Conservation (phyloP, 257 asterid genomes). For the Lantana camara region DNA sequence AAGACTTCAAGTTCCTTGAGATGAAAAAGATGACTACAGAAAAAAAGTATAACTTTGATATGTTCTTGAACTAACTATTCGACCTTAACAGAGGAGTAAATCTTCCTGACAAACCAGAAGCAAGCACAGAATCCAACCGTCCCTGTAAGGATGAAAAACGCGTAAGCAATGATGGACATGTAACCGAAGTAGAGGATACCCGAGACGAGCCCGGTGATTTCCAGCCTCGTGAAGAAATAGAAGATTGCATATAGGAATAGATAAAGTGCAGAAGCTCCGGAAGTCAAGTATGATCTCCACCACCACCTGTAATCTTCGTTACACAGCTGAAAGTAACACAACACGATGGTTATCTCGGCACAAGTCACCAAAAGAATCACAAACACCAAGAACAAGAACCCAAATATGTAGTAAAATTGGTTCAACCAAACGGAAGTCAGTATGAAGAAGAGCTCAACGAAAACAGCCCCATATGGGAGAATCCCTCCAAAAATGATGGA, state of each 20-base stretch:
- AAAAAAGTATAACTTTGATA: neutral
- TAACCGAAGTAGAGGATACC: constrained; percentile 56
- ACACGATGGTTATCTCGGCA: constrained; percentile 49
- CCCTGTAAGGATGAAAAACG: constrained; percentile 54
- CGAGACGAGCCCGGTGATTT: constrained; percentile 49
- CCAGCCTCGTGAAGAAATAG: constrained; percentile 52
- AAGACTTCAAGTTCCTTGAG: no score
- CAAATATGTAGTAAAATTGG: constrained; percentile 62
- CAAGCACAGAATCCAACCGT: constrained; percentile 54
- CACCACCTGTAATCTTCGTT: constrained; percentile 60
- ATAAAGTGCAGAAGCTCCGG: constrained; percentile 56
- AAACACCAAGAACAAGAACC: constrained; percentile 51
- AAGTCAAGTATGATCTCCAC: constrained; percentile 55
- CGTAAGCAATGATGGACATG: constrained; percentile 48
- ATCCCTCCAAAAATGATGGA: constrained; percentile 49
- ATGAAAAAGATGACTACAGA: neutral
- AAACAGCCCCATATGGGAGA: constrained; percentile 58
- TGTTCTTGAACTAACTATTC: constrained; percentile 25
- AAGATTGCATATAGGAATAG: constrained; percentile 44
- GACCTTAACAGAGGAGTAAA: constrained; percentile 52
- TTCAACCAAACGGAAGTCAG: constrained; percentile 59
- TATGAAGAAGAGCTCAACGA: constrained; percentile 56
- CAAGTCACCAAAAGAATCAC: constrained; percentile 51
- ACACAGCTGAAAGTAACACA: constrained; percentile 58
- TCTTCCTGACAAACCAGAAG: constrained; percentile 53